These are phyloP conservation scores for Rutstroemia sydowiana DNA, from an alignment of 2,329 filamentous ascomycete species.

Conservation along the genomic window DNA sequence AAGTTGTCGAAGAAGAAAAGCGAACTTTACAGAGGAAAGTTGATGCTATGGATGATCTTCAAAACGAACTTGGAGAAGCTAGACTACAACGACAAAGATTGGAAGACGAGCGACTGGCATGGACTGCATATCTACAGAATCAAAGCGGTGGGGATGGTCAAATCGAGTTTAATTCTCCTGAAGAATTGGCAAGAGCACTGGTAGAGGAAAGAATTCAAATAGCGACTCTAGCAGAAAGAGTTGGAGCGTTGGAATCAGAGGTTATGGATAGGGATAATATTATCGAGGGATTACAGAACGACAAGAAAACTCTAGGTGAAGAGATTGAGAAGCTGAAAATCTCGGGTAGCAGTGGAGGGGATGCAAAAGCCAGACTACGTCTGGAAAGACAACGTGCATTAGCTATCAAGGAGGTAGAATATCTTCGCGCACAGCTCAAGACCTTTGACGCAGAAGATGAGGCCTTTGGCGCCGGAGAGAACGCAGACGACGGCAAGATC, in stretches of 20 bases:
- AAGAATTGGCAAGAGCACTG: constrained; percentile 76
- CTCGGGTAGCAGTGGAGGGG: constrained; percentile 35
- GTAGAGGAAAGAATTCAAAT: constrained; percentile 75
- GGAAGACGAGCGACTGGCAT: constrained; percentile 80
- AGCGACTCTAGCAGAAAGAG: constrained; percentile 68
- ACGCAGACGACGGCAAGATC: constrained; percentile 66
- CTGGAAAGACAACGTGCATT: constrained; percentile 80
- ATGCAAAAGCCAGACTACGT: constrained; percentile 64
- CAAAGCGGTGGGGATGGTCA: constrained; percentile 53
- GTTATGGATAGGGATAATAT: constrained; percentile 68
- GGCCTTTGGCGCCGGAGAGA: constrained; percentile 68
- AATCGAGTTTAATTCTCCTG: constrained; percentile 77
- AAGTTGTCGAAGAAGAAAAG: constrained; percentile 95
- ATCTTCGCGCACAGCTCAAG: constrained; percentile 85
- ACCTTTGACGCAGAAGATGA: constrained; percentile 82
- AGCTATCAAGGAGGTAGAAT: constrained; percentile 87
- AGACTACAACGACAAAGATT: constrained; percentile 77
- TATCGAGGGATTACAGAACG: constrained; percentile 63
- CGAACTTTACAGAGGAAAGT: constrained; percentile 70
- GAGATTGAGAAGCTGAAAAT: constrained; percentile 64
- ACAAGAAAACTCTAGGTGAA: constrained; percentile 54
- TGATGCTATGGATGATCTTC: constrained; percentile 64
- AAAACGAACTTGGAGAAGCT: constrained; percentile 71
- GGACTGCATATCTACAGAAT: constrained; percentile 76
- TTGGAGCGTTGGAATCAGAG: constrained; percentile 75